phyloP scores from a whole-genome alignment of 2,329 filamentous ascomycete species.

The Diaporthe citriasiana region DNA sequence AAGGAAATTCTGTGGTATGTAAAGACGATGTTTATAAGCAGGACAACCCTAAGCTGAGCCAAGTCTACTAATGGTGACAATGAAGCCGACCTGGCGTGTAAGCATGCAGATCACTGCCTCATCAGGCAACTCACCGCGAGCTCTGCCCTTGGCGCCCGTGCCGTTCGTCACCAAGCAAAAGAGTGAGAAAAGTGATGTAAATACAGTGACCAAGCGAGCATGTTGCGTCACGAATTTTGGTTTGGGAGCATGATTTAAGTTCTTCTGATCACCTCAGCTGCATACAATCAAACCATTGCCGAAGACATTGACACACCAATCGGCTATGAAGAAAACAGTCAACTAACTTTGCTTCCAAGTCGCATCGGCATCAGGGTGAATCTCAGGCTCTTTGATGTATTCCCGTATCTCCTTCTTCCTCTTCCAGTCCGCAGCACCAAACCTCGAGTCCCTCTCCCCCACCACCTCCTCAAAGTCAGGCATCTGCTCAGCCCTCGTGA shows the following conservation, averaged over 20 bases:
- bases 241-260: too few species aligned
- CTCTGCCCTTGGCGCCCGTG: not conserved
- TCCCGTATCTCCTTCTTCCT: slow-evolving; percentile 60
- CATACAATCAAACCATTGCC: too few species aligned
- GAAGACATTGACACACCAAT: not conserved
- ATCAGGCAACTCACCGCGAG: slow-evolving; percentile 4
- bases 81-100: not conserved
- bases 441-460: slow-evolving; percentile 60
- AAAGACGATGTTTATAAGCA: not conserved
- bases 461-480: slow-evolving; percentile 59
- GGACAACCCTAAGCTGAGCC: not conserved
- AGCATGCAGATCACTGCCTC: not conserved
- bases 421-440: slow-evolving; percentile 59
- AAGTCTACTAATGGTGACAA: not conserved
- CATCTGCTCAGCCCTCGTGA: slow-evolving; percentile 63
- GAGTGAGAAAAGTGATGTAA: too few species aligned
- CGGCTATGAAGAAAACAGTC: not conserved
- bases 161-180: not conserved
- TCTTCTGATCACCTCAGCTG: not conserved
- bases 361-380: slow-evolving; percentile 57
- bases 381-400: slow-evolving; percentile 56
- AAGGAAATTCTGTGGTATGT: not conserved
- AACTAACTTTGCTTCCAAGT: slow-evolving; percentile 32
- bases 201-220: not conserved
- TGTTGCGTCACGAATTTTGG: not conserved